phyloP scores from a whole-genome alignment of 2,329 filamentous ascomycete genomes.

The Fusarium humuli region DNA sequence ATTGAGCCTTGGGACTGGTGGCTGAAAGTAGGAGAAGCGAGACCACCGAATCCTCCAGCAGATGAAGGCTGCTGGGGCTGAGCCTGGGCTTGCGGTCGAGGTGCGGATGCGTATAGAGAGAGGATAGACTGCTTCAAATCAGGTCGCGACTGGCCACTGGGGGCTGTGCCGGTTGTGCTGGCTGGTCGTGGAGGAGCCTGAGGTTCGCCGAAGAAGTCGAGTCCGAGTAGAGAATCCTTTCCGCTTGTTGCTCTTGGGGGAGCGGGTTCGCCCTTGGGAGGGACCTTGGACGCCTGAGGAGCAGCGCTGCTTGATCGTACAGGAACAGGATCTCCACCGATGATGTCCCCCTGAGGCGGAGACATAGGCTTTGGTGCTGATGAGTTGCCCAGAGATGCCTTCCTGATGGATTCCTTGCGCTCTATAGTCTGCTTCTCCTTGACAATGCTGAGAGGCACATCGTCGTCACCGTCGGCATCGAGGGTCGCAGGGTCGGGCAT shows the following conservation, averaged over 20 bases:
- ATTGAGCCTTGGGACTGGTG: constrained; percentile 63
- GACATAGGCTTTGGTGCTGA: constrained; percentile 50
- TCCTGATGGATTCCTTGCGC: constrained; percentile 68
- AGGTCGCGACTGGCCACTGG: constrained; percentile 78
- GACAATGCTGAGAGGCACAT: constrained; percentile 73
- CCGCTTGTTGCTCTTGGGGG: constrained; percentile 76
- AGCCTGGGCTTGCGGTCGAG: constrained; percentile 75
- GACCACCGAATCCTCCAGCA: constrained; percentile 73
- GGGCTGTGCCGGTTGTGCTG: constrained; percentile 76
- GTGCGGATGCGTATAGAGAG: constrained; percentile 88
- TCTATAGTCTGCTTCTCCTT: constrained; percentile 75
- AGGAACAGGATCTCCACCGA: constrained; percentile 79
- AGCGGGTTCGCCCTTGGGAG: constrained; percentile 71
- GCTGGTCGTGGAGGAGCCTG: constrained; percentile 82
- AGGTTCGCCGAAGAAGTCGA: constrained; percentile 89
- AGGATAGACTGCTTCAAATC: constrained; percentile 98
- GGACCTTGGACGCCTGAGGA: constrained; percentile 67
- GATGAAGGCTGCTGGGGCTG: constrained; percentile 63
- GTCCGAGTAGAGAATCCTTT: constrained; percentile 89
- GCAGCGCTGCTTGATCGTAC: constrained; percentile 80
- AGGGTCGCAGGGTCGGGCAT: constrained; percentile 93
- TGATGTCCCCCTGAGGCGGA: constrained; percentile 77
- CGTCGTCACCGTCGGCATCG: constrained; percentile 86
- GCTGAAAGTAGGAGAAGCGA: constrained; percentile 67
- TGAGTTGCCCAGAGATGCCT: constrained; percentile 66